phyloP scores from a whole-genome alignment of 352 stramenopile genomes.

The Phytophthora brassicae region DNA sequence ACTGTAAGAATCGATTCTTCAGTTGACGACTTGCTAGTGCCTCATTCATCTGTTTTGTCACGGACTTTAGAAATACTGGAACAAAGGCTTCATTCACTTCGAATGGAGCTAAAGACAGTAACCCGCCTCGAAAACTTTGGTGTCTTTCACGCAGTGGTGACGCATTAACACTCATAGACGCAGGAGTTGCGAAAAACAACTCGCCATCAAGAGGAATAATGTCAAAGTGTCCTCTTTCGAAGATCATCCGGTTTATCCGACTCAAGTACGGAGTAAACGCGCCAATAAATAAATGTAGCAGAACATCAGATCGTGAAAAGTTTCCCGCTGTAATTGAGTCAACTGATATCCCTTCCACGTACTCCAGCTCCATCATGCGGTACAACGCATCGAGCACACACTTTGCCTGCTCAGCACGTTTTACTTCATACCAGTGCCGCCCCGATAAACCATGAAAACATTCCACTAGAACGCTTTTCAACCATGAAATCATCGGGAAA shows the following conservation, averaged over 20 bases:
- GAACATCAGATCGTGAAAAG: slow-evolving; percentile 46
- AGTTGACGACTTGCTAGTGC: slow-evolving; percentile 67
- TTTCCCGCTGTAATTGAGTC: background rate
- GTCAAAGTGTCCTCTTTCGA: slow-evolving; percentile 44
- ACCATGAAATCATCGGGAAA: slow-evolving; percentile 47
- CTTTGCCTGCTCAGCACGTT: slow-evolving; percentile 39
- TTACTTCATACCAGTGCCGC: slow-evolving; percentile 30
- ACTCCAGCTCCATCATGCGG: slow-evolving; percentile 38
- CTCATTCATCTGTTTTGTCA: slow-evolving; percentile 41
- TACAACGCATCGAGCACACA: slow-evolving; percentile 51
- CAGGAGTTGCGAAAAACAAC: slow-evolving; percentile 49
- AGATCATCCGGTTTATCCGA: slow-evolving; percentile 50
- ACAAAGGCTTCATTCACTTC: slow-evolving; percentile 36
- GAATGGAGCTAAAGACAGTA: slow-evolving; percentile 49
- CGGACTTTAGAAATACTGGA: slow-evolving; percentile 45
- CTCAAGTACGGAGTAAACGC: slow-evolving; percentile 54
- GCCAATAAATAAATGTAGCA: slow-evolving; percentile 48
- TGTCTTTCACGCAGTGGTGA: slow-evolving; percentile 24
- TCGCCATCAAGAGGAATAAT: slow-evolving; percentile 46
- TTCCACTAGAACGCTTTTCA: slow-evolving; percentile 31
- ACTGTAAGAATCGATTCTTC: slow-evolving; percentile 57
- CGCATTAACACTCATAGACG: slow-evolving; percentile 5
- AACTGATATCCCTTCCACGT: slow-evolving; percentile 34
- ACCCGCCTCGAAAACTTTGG: slow-evolving; percentile 44
- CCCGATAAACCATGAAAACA: slow-evolving; percentile 36